phyloP scores from a whole-genome alignment of 2,329 filamentous ascomycete species.

The Endothia cerciana region DNA sequence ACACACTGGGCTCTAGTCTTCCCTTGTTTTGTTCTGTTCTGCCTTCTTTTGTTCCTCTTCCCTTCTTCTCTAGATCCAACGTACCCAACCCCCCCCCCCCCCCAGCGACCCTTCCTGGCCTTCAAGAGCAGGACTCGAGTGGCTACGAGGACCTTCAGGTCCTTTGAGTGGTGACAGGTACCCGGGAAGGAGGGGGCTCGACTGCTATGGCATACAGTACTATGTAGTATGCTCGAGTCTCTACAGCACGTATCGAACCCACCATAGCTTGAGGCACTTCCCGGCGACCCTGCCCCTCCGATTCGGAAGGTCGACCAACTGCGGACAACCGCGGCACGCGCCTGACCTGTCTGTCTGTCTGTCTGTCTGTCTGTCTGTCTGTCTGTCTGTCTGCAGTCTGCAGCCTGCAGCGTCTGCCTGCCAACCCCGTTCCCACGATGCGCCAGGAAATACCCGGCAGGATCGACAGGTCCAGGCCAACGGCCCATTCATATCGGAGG shows the following conservation, averaged over 20 bases:
- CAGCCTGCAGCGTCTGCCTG: too few relatives aligned
- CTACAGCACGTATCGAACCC: background rate
- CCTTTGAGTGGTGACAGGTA: too few relatives aligned
- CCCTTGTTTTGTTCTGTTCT: background rate
- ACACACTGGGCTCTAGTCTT: background rate
- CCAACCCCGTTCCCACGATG: background rate
- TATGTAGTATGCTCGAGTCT: background rate
- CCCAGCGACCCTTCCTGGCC: too few relatives aligned
- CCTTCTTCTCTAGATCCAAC: too few relatives aligned
- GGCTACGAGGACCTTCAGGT: too few relatives aligned
- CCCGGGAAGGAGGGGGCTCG: too few relatives aligned
- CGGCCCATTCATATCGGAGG: background rate
- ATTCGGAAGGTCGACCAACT: slow-evolving; percentile 10
- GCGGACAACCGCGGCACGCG: slow-evolving; percentile 2
- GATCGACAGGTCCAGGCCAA: slow-evolving; percentile 2
- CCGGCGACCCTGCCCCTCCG: too few relatives aligned
- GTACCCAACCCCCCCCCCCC: too few relatives aligned
- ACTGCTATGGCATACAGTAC: too few relatives aligned
- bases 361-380: too few relatives aligned
- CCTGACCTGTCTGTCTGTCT: background rate
- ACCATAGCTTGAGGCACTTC: background rate
- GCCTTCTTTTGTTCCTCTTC: too few relatives aligned
- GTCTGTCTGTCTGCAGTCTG: too few relatives aligned
- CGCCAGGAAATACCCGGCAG: background rate
- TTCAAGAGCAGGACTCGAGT: background rate